Base-by-base conservation (phyloP, 208 protist species). In the Leishmania gerbilli region DNA sequence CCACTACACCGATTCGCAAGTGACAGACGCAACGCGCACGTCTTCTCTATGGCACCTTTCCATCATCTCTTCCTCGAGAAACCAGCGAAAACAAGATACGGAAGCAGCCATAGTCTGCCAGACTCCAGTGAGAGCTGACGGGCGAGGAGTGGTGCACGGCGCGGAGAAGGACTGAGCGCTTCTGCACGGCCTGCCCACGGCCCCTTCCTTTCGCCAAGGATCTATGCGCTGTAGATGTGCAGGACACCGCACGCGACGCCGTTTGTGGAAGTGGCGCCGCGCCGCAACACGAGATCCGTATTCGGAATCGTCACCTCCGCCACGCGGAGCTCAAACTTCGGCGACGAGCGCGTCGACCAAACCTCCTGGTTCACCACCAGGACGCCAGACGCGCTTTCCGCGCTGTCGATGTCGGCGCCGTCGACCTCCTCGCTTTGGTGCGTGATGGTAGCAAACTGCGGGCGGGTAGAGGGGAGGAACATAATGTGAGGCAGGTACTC, bases 401-500 rank as follows among this genome's bases (percentile, higher is more conserved):
- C 75, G 51, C 72, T 64, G 71, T 87, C 84, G 42, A 84, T 9
- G 27, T 80, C 81, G 17, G 58, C 45, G 3, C 83, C 87, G 62
- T 86, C 83, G 21, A 87, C 76, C 13, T 81, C 78, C n/a, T 79
- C 87, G 56, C 79, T 81, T 17, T 90, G 91, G 75, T 96, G 95
- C 15, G 92, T 95, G 31, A 96, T 90, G 15, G 90, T 62, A 1
- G 90, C 92, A 80, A 97, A 97, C 27, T 82, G 80, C 24, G 93
- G 95, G 9, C 91, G 85, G 47, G 87, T 90, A 3, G 95, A 97
- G 15, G 95, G 95, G 31, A 95, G 67, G 79, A 97, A 96, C 77
- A 97, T 74, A 27, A 97, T 85, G 79, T 97, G 95, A 9, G 95
- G 95, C 81, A 96, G 89, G 19, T 47, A 92, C 83, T 97, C 95